Percentiles rank a stretch among this genome's conserved stretches.
These are phyloP conservation scores for Symbiodinium pilosum DNA, from an alignment of 73 alveolate species.

Conservation along the genomic window DNA sequence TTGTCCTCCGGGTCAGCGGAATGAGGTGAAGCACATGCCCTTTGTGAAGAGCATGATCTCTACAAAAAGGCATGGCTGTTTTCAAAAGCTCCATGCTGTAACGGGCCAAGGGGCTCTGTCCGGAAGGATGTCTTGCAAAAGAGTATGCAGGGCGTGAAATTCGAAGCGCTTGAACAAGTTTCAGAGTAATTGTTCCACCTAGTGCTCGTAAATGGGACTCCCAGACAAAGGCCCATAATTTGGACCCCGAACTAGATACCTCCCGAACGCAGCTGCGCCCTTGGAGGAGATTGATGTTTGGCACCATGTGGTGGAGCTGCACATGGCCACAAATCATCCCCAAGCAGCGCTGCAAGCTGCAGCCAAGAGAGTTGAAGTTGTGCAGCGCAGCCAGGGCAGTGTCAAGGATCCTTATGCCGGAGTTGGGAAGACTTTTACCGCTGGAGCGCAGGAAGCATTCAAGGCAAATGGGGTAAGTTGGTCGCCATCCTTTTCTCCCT, in stretches of 20 bases:
- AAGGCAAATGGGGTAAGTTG: too few relatives aligned
- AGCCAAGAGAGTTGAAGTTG: constrained; percentile 80
- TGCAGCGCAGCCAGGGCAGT: constrained; percentile 58
- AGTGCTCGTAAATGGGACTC: too few relatives aligned
- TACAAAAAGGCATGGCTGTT: background rate
- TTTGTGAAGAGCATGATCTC: constrained; percentile 53
- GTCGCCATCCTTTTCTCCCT: too few relatives aligned
- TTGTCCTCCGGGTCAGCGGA: too few relatives aligned
- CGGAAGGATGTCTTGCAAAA: background rate
- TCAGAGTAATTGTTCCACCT: background rate
- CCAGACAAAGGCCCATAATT: too few relatives aligned
- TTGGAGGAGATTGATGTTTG: constrained; percentile 6
- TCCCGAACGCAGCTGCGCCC: background rate
- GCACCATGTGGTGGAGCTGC: constrained; percentile 89
- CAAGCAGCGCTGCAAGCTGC: constrained; percentile 82
- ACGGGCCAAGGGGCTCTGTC: background rate
- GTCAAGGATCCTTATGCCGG: constrained; percentile 55
- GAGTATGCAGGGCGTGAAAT: too few relatives aligned
- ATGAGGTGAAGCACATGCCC: constrained; percentile 69
- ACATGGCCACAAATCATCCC: constrained; percentile 52
- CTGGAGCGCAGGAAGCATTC: too few relatives aligned
- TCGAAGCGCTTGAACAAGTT: background rate
- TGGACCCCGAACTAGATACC: too few relatives aligned
- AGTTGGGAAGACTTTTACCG: too few relatives aligned
- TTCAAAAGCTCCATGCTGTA: background rate